phyloP scores from a whole-genome alignment of 768 basidiomycete species.

The Termitomyces sp. region DNA sequence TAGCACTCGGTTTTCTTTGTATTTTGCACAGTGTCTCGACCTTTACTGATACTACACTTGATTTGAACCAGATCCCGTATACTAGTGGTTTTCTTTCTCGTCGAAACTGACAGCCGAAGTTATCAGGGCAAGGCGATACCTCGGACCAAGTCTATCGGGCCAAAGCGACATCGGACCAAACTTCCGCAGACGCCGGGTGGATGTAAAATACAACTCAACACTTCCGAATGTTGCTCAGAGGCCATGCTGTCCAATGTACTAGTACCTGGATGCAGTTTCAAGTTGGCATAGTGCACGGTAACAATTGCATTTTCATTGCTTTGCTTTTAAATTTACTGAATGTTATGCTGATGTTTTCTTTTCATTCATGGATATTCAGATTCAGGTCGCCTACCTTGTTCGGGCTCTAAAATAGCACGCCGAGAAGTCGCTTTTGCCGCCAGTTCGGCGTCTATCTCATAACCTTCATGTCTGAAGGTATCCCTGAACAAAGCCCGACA shows the following conservation, averaged over 20 bases:
- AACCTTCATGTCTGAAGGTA: background rate
- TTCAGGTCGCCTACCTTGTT: background rate
- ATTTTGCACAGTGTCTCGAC: background rate
- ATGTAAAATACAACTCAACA: background rate
- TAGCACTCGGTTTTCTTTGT: background rate
- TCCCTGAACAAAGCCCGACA: background rate
- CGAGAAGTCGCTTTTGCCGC: background rate
- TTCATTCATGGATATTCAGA: background rate
- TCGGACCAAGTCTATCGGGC: too few relatives aligned
- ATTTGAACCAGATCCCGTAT: background rate
- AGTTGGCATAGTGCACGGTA: too few relatives aligned
- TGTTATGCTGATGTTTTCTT: background rate
- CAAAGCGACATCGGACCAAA: background rate
- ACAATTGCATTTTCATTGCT: too few relatives aligned
- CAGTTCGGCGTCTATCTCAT: background rate
- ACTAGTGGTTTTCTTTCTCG: too few relatives aligned
- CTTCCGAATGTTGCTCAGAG: background rate
- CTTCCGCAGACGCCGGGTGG: background rate
- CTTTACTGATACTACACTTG: background rate
- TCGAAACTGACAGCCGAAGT: background rate
- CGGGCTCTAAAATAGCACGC: background rate
- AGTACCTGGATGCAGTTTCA: background rate
- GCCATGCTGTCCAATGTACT: too few relatives aligned
- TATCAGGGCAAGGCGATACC: background rate
- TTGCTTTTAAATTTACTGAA: background rate